These are phyloP conservation scores for Cyclotella atomus DNA, from an alignment of 108 stramenopile genomes.

Conservation along the genomic window DNA sequence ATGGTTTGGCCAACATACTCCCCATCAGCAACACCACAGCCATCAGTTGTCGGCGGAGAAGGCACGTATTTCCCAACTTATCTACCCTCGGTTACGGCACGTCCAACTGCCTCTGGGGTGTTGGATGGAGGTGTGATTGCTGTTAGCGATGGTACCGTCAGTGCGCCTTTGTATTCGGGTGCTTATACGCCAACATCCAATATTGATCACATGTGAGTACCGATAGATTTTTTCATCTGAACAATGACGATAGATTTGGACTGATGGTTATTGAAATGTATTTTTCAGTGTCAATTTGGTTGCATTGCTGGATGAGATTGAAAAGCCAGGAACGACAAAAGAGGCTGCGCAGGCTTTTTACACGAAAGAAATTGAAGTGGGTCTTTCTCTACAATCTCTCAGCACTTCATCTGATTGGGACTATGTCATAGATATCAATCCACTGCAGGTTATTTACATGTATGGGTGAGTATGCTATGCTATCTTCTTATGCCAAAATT, in stretches of 20 bases:
- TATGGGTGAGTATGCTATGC: constrained; percentile 26
- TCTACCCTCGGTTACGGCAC: constrained; percentile 45
- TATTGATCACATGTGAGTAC: constrained; percentile 29
- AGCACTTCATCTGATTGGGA: constrained; percentile 17
- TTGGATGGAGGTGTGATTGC: constrained; percentile 13
- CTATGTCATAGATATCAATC: constrained; percentile 27
- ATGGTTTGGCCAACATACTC: background rate
- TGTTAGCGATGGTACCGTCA: background rate
- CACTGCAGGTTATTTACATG: constrained; percentile 42
- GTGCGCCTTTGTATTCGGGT: constrained; percentile 19
- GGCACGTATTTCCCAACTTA: constrained; percentile 54
- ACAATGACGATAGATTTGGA: too few species aligned
- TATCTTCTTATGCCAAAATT: too few species aligned
- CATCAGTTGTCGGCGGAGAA: background rate
- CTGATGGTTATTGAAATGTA: constrained; percentile 38
- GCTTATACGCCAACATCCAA: constrained; percentile 27
- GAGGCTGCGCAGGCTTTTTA: constrained; percentile 35
- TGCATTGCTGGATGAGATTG: constrained; percentile 23
- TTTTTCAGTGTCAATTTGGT: constrained; percentile 40
- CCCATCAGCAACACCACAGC: background rate
- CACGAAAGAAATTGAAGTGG: constrained; percentile 30
- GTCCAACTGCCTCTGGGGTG: constrained; percentile 21
- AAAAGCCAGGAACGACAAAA: constrained; percentile 9
- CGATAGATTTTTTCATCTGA: too few species aligned
- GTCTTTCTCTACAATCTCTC: constrained; percentile 35